Percentiles rank a stretch among this genome's conserved stretches.
Conservation (phyloP, 768 basidiomycete species). For the Wakefieldia striispora region DNA sequence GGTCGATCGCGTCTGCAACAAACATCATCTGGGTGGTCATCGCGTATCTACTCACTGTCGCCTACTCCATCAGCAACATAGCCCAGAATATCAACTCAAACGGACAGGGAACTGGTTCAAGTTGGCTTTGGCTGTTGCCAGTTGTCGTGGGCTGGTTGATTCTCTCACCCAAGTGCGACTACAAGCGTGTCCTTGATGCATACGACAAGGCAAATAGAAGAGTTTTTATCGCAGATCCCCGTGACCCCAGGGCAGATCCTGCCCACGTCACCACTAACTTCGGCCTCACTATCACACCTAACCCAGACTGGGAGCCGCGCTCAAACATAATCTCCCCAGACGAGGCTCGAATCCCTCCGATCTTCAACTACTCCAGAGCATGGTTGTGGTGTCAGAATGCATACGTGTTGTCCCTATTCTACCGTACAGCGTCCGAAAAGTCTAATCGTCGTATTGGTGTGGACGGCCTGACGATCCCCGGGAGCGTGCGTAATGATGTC, state of each 20-base stretch:
- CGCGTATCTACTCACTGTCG: conserved; percentile 33
- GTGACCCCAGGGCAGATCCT: neutral
- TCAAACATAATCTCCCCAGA: conserved; percentile 18
- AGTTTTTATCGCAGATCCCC: neutral
- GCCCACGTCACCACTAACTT: conserved; percentile 4
- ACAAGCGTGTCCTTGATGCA: conserved; percentile 24
- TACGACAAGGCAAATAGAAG: conserved; percentile 15
- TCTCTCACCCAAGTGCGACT: conserved; percentile 40
- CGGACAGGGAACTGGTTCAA: conserved; percentile 39
- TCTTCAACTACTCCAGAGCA: conserved; percentile 25
- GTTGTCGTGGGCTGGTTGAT: conserved; percentile 42
- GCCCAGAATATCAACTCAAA: conserved; percentile 22
- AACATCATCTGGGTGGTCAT: conserved; percentile 46
- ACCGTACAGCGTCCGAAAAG: conserved; percentile 16
- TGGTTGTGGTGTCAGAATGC: conserved; percentile 19
- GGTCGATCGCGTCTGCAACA: conserved; percentile 39
- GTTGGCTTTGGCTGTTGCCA: conserved; percentile 45
- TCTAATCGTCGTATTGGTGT: conserved; percentile 1
- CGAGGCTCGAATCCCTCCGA: conserved; percentile 23
- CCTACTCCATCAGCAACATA: conserved; percentile 17
- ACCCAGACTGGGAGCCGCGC: neutral
- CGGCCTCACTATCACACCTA: conserved; percentile 16
- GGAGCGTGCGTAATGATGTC: neutral
- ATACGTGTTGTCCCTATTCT: conserved; percentile 16
- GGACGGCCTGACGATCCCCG: neutral